A percentile compares a stretch with the other conserved stretches of the same genome.
phyloP scores from a whole-genome alignment of 768 basidiomycete species.

The Tylopilus cervinicoccineus region DNA sequence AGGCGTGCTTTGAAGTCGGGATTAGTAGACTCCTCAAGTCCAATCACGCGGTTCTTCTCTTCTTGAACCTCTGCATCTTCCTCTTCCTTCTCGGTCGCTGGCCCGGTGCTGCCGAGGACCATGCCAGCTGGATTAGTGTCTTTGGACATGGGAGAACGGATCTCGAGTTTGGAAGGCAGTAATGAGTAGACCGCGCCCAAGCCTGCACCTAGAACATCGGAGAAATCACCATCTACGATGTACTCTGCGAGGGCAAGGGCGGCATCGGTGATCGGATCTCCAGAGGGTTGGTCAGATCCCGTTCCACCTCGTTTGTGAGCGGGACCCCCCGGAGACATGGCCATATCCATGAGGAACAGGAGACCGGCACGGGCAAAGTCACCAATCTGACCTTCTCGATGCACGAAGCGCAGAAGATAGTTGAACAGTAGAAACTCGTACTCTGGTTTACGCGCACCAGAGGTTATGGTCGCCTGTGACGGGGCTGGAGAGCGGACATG shows the following conservation, averaged over 20 bases:
- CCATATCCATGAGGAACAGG: constrained; percentile 93
- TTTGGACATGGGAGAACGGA: constrained; percentile 44
- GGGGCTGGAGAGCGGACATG: constrained; percentile 54
- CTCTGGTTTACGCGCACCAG: constrained; percentile 66
- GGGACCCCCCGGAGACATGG: constrained; percentile 76
- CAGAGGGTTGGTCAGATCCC: constrained; percentile 11
- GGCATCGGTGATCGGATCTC: constrained; percentile 79
- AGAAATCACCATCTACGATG: constrained; percentile 95
- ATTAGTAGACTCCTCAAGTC: constrained; percentile 73
- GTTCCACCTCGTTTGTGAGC: constrained; percentile 38
- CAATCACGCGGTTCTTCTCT: constrained; percentile 53
- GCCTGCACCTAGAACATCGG: constrained; percentile 94
- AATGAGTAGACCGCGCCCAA: constrained; percentile 90
- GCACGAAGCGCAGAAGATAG: constrained; percentile 91
- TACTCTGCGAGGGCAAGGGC: constrained; percentile 88
- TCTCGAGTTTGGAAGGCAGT: constrained; percentile 81
- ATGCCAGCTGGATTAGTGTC: constrained; percentile 50
- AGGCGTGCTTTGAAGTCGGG: constrained; percentile 75
- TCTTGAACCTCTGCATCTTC: constrained; percentile 49
- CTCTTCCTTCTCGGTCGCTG: constrained; percentile 53
- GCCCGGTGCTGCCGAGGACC: constrained; percentile 63
- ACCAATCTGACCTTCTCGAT: constrained; percentile 90
- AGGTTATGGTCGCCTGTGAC: constrained; percentile 56
- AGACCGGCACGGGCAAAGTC: constrained; percentile 91
- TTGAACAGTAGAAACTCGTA: constrained; percentile 96